Percentiles rank a stretch among this genome's conserved stretches.
phyloP scores from a whole-genome alignment of 2,329 filamentous ascomycete species.

The Aspergillus felis region DNA sequence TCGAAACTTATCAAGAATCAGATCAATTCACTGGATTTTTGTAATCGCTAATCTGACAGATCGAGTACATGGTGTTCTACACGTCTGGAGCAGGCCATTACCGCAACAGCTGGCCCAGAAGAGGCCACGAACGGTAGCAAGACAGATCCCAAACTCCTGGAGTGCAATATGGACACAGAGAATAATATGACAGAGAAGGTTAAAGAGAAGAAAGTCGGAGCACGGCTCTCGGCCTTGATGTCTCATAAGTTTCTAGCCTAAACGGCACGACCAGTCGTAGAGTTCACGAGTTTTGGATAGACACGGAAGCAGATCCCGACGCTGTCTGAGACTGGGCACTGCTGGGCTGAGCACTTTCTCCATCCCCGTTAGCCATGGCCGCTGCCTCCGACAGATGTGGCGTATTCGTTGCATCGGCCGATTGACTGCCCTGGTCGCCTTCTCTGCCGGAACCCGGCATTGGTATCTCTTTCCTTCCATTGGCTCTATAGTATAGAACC shows the following conservation, averaged over 20 bases:
- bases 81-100: background rate
- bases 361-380: slow-evolving; percentile 18
- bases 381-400: slow-evolving; percentile 3
- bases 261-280: background rate
- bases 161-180: background rate
- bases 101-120: background rate
- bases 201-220: background rate
- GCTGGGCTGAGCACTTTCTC: slow-evolving; percentile 18
- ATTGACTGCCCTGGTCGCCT: slow-evolving; percentile 13
- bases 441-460: slow-evolving; percentile 18
- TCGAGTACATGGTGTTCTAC: background rate
- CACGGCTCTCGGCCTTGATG: background rate
- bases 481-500: slow-evolving; percentile 83
- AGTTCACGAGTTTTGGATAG: slow-evolving; percentile 15
- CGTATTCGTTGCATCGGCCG: slow-evolving; percentile 6
- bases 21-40: background rate
- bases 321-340: slow-evolving; percentile 31
- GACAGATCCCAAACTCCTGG: background rate
- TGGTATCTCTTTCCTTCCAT: slow-evolving; percentile 65
- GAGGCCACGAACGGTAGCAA: background rate
- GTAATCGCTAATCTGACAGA: background rate
- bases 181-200: background rate
- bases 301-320: slow-evolving; percentile 24
- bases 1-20: background rate
- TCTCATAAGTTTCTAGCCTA: background rate